A percentile compares a stretch with the other conserved stretches of the same genome.
phyloP scores from a whole-genome alignment of 2,329 filamentous ascomycete species.

The Dryadomyces quercus-mongolicae region DNA sequence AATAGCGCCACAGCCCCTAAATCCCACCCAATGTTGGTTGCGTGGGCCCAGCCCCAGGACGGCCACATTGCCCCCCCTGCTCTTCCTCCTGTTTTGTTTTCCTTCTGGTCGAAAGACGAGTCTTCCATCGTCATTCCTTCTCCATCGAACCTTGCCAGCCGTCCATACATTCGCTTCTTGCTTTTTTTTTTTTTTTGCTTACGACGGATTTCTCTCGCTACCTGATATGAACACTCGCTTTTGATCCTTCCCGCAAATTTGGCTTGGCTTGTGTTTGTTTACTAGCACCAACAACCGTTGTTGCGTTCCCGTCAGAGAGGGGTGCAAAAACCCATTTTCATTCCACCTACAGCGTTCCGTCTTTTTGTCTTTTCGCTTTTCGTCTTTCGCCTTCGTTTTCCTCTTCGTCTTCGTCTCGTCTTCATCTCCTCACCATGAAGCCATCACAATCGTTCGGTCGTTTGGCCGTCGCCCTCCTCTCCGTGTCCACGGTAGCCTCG shows the following conservation, averaged over 20 bases:
- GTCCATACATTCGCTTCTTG: not conserved
- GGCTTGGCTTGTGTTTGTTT: not conserved
- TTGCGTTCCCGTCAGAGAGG: too few species aligned
- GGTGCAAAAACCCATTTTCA: too few species aligned
- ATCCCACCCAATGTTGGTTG: not conserved
- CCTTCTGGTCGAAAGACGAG: not conserved
- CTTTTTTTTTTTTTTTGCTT: not conserved
- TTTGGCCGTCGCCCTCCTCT: conserved; percentile 37
- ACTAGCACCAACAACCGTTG: too few species aligned
- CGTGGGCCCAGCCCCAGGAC: not conserved
- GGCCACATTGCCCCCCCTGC: not conserved
- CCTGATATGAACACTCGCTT: not conserved
- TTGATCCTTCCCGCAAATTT: not conserved
- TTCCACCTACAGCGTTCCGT: not conserved
- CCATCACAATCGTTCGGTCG: conserved; percentile 31
- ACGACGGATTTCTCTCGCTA: not conserved
- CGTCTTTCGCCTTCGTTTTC: not conserved
- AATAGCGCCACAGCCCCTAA: not conserved
- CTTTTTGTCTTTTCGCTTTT: not conserved
- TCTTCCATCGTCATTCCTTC: not conserved
- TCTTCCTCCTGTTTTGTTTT: not conserved
- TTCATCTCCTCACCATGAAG: conserved; percentile 7
- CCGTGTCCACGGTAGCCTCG: conserved; percentile 37
- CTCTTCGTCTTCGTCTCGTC: not conserved
- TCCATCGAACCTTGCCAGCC: not conserved